These are phyloP conservation scores for Sophora flavescens DNA, from an alignment of 306 rosid genomes.

Conservation along the genomic window DNA sequence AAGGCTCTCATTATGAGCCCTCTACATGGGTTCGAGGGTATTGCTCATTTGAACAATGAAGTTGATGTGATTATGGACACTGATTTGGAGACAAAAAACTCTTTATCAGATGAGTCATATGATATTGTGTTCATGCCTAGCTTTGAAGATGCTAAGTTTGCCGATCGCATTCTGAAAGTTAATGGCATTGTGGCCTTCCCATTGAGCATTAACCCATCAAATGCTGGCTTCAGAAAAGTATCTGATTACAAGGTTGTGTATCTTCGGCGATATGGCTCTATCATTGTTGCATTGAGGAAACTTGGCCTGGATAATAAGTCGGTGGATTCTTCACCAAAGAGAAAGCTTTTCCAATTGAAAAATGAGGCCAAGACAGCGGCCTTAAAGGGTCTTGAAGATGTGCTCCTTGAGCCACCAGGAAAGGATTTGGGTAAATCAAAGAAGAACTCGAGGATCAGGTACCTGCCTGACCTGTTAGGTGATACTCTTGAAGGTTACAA, in stretches of 20 bases:
- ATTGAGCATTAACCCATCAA: conserved; percentile 49
- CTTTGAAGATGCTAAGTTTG: conserved; percentile 56
- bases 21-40: conserved; percentile 34
- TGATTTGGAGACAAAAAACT: conserved; percentile 47
- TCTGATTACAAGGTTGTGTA: conserved; percentile 64
- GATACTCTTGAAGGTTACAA: conserved; percentile 58
- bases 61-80: conserved; percentile 51
- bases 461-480: conserved; percentile 65
- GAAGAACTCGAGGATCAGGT: conserved; percentile 53
- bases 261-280: conserved; percentile 56
- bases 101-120: conserved; percentile 54
- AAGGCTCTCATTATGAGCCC: conserved; percentile 62
- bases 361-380: conserved; percentile 44
- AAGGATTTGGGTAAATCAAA: conserved; percentile 30
- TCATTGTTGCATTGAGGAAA: conserved; percentile 65
- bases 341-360: conserved; percentile 50
- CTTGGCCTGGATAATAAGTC: conserved; percentile 33
- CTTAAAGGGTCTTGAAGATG: conserved; percentile 61
- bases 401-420: conserved; percentile 67
- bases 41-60: conserved; percentile 40
- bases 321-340: conserved; percentile 43
- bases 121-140: conserved; percentile 62
- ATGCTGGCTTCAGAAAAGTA: conserved; percentile 44
- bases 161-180: conserved; percentile 60
- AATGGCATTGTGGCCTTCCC: conserved; percentile 76